A percentile compares a stretch with the other conserved stretches of the same genome.
Conservation (phyloP, 2,329 filamentous ascomycete genomes). For the Fusarium abutilonis region DNA sequence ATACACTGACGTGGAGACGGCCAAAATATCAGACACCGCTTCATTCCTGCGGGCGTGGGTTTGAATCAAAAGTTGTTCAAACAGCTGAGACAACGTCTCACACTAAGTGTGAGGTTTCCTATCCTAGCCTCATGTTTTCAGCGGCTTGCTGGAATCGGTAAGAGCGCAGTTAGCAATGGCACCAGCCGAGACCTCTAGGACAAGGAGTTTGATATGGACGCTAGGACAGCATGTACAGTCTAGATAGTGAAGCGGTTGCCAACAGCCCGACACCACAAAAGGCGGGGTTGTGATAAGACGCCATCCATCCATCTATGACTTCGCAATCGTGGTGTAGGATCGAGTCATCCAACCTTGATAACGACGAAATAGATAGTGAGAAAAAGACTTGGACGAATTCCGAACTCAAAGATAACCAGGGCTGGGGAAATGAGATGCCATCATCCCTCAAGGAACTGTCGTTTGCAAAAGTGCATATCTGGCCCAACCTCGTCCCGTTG, state of each 20-base stretch:
- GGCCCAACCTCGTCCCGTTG: constrained; percentile 14
- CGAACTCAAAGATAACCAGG: background rate
- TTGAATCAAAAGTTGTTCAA: background rate
- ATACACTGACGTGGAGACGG: background rate
- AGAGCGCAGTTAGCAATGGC: constrained; percentile 1
- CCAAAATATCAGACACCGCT: background rate
- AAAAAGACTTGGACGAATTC: too few species aligned
- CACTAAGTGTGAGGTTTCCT: background rate
- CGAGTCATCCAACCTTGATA: constrained; percentile 10
- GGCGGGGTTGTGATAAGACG: constrained; percentile 35
- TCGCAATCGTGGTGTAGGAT: constrained; percentile 11
- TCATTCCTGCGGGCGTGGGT: background rate
- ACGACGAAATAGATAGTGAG: background rate
- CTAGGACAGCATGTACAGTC: background rate
- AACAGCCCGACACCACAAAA: constrained; percentile 25
- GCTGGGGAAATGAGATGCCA: background rate
- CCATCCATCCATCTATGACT: background rate
- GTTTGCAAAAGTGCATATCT: background rate
- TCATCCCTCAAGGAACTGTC: constrained; percentile 1
- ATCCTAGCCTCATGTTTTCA: background rate
- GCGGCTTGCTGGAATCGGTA: background rate
- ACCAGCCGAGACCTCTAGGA: constrained; percentile 10
- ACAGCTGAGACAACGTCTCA: background rate
- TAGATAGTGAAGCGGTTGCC: constrained; percentile 8
- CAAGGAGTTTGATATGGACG: background rate